These are phyloP conservation scores for Aspergillus viridinutans DNA, from an alignment of 2,329 filamentous ascomycete genomes.

Conservation along the genomic window DNA sequence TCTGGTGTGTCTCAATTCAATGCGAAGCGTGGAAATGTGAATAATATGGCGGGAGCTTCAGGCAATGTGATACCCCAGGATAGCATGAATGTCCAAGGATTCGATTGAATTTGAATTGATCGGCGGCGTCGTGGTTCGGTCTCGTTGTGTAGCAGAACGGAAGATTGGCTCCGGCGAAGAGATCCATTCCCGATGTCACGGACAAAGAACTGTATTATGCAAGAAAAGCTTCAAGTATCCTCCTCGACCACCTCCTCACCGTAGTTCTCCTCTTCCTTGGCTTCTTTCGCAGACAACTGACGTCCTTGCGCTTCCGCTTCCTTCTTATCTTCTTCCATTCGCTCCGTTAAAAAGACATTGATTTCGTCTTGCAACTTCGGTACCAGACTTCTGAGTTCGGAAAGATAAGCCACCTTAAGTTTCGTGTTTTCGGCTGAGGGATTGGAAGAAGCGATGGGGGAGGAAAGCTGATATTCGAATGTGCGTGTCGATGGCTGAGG, in stretches of 20 bases:
- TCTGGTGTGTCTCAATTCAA: constrained; percentile 6
- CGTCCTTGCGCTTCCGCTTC: constrained; percentile 31
- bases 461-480: constrained; percentile 30
- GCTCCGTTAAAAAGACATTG: constrained; percentile 57
- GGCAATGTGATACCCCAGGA: constrained; percentile 36
- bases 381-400: constrained; percentile 47
- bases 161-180: not conserved
- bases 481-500: constrained; percentile 25
- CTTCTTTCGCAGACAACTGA: constrained; percentile 34
- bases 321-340: constrained; percentile 59
- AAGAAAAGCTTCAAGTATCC: constrained; percentile 44
- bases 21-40: constrained; percentile 1
- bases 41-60: constrained; percentile 20
- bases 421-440: constrained; percentile 19
- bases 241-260: constrained; percentile 74
- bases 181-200: not conserved
- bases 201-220: constrained; percentile 12
- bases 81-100: constrained; percentile 23
- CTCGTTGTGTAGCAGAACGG: not conserved
- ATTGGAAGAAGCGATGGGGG: constrained; percentile 15
- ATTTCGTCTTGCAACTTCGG: constrained; percentile 53
- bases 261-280: constrained; percentile 60
- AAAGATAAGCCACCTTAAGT: constrained; percentile 52
- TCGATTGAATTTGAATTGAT: constrained; percentile 4
- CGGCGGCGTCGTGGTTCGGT: not conserved